Evolutionary conservation across 2,329 filamentous ascomycete genomes (phyloP).

Genomic region (Teratosphaeria pseudoeucalypti): DNA sequence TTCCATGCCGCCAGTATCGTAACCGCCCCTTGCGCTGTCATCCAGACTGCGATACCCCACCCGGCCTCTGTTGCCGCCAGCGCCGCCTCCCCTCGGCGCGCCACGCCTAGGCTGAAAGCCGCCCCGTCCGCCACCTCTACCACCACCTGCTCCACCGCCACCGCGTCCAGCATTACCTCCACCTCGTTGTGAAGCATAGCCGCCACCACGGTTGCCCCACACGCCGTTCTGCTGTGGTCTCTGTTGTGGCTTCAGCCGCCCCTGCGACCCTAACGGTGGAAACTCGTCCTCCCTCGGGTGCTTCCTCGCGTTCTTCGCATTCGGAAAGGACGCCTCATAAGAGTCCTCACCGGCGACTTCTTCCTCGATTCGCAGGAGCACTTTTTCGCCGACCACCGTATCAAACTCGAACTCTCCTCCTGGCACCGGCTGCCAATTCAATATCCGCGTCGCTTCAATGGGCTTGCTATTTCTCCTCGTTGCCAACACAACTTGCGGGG

Average conservation of each 20-base stretch:
- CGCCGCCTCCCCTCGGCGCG: constrained; percentile 10
- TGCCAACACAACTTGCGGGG: constrained; percentile 73
- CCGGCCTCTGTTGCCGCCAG: constrained; percentile 19
- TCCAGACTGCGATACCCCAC: constrained; percentile 35
- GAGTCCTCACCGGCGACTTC: constrained; percentile 54
- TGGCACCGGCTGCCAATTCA: constrained; percentile 69
- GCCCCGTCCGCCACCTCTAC: constrained; percentile 23
- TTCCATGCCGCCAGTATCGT: constrained; percentile 26
- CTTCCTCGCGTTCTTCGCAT: constrained; percentile 52
- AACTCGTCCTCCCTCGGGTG: constrained; percentile 48
- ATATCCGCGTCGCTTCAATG: constrained; percentile 70
- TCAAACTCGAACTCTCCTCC: constrained; percentile 60
- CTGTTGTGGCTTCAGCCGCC: constrained; percentile 22
- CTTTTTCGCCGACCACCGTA: constrained; percentile 76
- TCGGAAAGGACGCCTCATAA: constrained; percentile 53
- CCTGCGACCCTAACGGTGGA: constrained; percentile 21
- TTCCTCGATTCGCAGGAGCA: constrained; percentile 68
- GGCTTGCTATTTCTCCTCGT: constrained; percentile 65
- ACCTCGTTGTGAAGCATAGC: constrained; percentile 21
- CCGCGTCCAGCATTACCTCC: constrained; percentile 22
- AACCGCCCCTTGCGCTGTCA: constrained; percentile 28
- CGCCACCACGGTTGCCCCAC: constrained; percentile 14
- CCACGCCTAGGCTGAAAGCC: constrained; percentile 27
- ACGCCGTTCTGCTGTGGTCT: constrained; percentile 4
- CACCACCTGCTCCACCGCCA: constrained; percentile 13